Percentiles rank a stretch among this genome's conserved stretches.
phyloP scores from a whole-genome alignment of 371 early-diverging fungal species.

The Mortierella sp. region DNA sequence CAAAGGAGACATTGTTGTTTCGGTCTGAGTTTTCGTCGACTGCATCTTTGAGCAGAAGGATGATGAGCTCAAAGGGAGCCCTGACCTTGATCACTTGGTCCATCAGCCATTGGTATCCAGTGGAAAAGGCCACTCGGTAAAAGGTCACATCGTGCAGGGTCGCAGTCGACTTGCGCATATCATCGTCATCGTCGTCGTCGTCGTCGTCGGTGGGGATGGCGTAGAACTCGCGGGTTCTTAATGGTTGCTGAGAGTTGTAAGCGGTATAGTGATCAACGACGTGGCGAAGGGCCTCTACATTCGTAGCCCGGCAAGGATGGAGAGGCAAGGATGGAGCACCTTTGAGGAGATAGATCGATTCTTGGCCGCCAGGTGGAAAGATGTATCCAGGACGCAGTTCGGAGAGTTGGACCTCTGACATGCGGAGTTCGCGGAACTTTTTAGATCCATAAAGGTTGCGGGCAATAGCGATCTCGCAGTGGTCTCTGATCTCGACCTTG shows the following conservation, averaged over 20 bases:
- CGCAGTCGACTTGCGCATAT: slow-evolving; percentile 2
- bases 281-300: slow-evolving; percentile 57
- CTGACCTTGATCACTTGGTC: slow-evolving; percentile 57
- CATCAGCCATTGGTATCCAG: slow-evolving; percentile 54
- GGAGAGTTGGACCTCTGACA: slow-evolving; percentile 50
- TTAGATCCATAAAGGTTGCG: slow-evolving; percentile 55
- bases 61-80: slow-evolving; percentile 54
- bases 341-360: slow-evolving; percentile 56
- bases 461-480: slow-evolving; percentile 55
- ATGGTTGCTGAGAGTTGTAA: slow-evolving; percentile 49
- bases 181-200: slow-evolving; percentile 6
- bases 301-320: slow-evolving; percentile 54
- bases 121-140: slow-evolving; percentile 44
- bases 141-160: slow-evolving; percentile 25
- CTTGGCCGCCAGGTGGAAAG: slow-evolving; percentile 56
- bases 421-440: slow-evolving; percentile 57
- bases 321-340: slow-evolving; percentile 55
- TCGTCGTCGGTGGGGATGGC: slow-evolving; percentile 34
- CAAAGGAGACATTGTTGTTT: slow-evolving; percentile 49
- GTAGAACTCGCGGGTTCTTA: slow-evolving; percentile 52
- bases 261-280: slow-evolving; percentile 55
- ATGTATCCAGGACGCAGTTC: slow-evolving; percentile 48
- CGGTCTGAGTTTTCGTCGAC: slow-evolving; percentile 52
- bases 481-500: slow-evolving; percentile 53
- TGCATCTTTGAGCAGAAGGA: slow-evolving; percentile 55